Percentiles rank a stretch among this genome's conserved stretches.
Conservation (phyloP, 1,139 yeast genomes). For the Debaryomycetaceae sp. region DNA sequence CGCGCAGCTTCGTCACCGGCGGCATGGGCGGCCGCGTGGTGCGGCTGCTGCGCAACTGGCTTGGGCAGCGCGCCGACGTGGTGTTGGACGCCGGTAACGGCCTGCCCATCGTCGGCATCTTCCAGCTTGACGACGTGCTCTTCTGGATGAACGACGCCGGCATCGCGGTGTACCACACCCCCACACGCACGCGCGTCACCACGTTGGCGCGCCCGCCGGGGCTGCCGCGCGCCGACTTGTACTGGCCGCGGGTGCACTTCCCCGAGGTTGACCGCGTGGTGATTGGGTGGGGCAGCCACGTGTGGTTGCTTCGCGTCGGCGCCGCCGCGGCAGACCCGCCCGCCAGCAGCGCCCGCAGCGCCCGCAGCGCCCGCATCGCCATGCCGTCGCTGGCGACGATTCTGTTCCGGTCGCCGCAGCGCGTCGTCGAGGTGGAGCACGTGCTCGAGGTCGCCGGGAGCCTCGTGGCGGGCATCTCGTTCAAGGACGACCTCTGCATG, state of each 20-base stretch:
- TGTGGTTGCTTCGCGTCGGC: slow-evolving; percentile 67
- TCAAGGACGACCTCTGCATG: slow-evolving; percentile 62
- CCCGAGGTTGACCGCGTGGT: slow-evolving; percentile 67
- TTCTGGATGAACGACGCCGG: slow-evolving; percentile 89
- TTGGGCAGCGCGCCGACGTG: slow-evolving; percentile 73
- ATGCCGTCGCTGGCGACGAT: slow-evolving; percentile 63
- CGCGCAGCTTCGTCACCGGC: slow-evolving; percentile 73
- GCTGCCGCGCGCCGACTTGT: slow-evolving; percentile 72
- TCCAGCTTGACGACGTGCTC: slow-evolving; percentile 55
- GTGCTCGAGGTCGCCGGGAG: slow-evolving; percentile 48
- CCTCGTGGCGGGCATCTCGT: slow-evolving; percentile 74
- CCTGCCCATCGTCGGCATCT: slow-evolving; percentile 72
- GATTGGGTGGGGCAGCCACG: slow-evolving; percentile 78
- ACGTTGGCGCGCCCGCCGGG: slow-evolving; percentile 55
- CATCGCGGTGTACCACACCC: slow-evolving; percentile 53
- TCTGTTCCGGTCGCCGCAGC: slow-evolving; percentile 57
- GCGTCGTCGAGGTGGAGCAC: slow-evolving; percentile 53
- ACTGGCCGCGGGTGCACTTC: slow-evolving; percentile 73
- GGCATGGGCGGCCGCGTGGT: slow-evolving; percentile 87
- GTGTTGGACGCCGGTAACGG: slow-evolving; percentile 47
- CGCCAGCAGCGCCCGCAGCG: slow-evolving; percentile 11
- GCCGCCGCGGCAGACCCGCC: slow-evolving; percentile 14
- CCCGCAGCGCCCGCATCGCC: slow-evolving; percentile 29
- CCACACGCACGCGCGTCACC: slow-evolving; percentile 41
- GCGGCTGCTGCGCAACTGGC: slow-evolving; percentile 77